phyloP scores from a whole-genome alignment of 106 monocot species.

The Gastrodia elata region DNA sequence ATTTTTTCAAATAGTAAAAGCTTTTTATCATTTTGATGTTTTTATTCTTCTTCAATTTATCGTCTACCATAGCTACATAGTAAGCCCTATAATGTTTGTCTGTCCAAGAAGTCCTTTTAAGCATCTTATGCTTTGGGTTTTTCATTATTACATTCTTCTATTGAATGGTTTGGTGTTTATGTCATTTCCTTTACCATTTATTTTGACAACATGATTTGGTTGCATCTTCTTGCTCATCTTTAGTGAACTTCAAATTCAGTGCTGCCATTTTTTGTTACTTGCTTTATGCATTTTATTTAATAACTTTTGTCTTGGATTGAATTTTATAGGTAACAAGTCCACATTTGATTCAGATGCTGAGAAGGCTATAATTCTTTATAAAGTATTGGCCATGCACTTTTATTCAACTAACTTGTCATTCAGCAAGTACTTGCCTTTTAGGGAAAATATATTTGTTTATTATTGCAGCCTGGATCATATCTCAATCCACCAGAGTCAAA shows the following conservation, averaged over 20 bases:
- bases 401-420: neutral
- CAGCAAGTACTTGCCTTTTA: neutral
- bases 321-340: neutral
- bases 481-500: conserved; percentile 34
- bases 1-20: neutral
- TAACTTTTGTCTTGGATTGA: neutral
- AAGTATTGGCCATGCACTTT: conserved; percentile 33
- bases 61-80: neutral
- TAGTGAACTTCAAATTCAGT: neutral
- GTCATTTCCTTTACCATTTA: neutral
- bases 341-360: conserved; percentile 12
- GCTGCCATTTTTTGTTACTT: neutral
- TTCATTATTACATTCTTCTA: neutral
- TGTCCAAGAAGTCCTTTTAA: neutral
- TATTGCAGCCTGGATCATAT: conserved; percentile 39
- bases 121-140: neutral
- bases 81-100: neutral
- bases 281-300: neutral
- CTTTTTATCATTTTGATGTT: neutral
- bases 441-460: neutral
- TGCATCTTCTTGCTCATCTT: neutral
- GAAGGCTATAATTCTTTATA: conserved; percentile 59
- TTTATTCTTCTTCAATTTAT: neutral
- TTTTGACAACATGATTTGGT: neutral
- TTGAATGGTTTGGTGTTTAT: neutral